These are phyloP conservation scores for Xerocomus brunneocitrinus DNA, from an alignment of 768 basidiomycete genomes.

Conservation along the genomic window DNA sequence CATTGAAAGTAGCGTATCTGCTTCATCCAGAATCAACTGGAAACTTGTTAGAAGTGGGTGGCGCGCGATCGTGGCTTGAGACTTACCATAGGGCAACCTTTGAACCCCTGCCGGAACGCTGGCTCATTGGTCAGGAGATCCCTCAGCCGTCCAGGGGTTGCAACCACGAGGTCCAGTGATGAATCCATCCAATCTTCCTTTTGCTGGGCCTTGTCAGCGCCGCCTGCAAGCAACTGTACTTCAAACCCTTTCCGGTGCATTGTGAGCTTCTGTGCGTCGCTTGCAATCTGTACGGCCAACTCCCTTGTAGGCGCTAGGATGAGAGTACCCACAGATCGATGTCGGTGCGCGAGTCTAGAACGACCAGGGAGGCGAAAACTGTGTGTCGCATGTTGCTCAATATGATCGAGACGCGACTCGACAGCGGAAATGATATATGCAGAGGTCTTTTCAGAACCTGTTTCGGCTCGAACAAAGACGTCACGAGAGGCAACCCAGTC, in stretches of 20 bases:
- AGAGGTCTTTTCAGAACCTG: constrained; percentile 86
- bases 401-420: constrained; percentile 62
- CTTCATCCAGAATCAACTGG: constrained; percentile 88
- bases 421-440: constrained; percentile 86
- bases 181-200: constrained; percentile 60
- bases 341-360: constrained; percentile 38
- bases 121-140: constrained; percentile 64
- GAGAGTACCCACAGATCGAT: constrained; percentile 59
- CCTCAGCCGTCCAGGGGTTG: constrained; percentile 82
- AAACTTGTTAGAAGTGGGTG: constrained; percentile 4
- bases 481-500: constrained; percentile 43
- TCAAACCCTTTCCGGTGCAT: constrained; percentile 58
- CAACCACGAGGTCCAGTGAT: constrained; percentile 77
- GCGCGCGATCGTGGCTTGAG: neutral
- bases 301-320: constrained; percentile 90
- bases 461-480: constrained; percentile 81
- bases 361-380: constrained; percentile 18
- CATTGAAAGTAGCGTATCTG: constrained; percentile 87
- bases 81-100: constrained; percentile 56
- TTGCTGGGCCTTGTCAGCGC: constrained; percentile 61
- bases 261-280: constrained; percentile 68
- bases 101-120: constrained; percentile 49
- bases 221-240: constrained; percentile 76
- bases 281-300: constrained; percentile 84
- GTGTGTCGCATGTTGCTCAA: constrained; percentile 37